A percentile compares a stretch with the other conserved stretches of the same genome.
Evolutionary conservation across 1,139 yeast genomes (phyloP).

Genomic region (Blastobotrys illinoisensis): DNA sequence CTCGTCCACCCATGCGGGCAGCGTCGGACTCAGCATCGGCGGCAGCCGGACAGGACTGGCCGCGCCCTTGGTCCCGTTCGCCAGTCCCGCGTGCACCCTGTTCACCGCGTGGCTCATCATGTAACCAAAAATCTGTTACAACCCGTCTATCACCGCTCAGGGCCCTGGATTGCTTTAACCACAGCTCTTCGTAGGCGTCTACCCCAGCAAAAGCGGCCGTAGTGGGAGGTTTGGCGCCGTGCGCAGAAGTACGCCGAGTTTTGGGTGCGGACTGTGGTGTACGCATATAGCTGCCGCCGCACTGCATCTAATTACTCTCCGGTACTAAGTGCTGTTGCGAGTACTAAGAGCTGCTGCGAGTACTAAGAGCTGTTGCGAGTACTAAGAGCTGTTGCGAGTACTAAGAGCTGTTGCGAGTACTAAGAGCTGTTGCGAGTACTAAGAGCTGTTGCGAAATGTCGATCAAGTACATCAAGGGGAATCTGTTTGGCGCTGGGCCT

Average conservation of each 20-base stretch:
- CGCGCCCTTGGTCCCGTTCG: neutral
- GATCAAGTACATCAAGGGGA: constrained; percentile 53
- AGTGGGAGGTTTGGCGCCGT: neutral
- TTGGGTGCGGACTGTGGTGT: neutral
- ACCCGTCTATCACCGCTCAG: neutral
- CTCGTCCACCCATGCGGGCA: constrained; percentile 30
- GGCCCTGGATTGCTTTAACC: neutral
- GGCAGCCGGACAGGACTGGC: constrained; percentile 23
- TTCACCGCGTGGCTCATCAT: neutral
- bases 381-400: too few relatives aligned
- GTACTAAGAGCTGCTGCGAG: too few relatives aligned
- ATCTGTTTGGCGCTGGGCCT: constrained; percentile 44
- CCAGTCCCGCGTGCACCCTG: neutral
- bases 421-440: too few relatives aligned
- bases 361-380: too few relatives aligned
- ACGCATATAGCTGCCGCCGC: too few relatives aligned
- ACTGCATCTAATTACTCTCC: too few relatives aligned
- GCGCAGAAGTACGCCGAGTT: neutral
- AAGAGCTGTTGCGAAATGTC: neutral
- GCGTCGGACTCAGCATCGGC: constrained; percentile 34
- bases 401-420: too few relatives aligned
- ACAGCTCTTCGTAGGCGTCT: neutral
- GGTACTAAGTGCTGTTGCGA: too few relatives aligned
- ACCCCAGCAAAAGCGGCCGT: neutral
- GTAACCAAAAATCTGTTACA: neutral